Evolutionary conservation across 1,284 basidiomycete genomes (phyloP).

Genomic region (Pyrrhoderma noxium): DNA sequence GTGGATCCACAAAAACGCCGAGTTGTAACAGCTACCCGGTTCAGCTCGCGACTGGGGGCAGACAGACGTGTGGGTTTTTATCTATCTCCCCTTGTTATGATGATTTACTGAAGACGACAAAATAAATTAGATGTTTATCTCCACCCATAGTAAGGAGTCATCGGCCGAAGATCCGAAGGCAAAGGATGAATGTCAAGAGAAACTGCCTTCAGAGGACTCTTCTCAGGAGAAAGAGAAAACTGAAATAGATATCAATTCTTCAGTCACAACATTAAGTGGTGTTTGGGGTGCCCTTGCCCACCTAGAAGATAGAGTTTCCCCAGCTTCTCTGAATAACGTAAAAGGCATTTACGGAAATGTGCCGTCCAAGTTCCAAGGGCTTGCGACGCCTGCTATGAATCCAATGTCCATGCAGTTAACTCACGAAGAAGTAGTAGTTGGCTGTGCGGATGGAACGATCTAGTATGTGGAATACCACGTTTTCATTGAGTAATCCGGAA

Average conservation of each 20-base stretch:
- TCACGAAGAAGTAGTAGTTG: constrained; percentile 80
- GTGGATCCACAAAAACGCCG: constrained; percentile 75
- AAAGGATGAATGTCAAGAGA: constrained; percentile 2
- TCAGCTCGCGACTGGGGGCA: constrained; percentile 73
- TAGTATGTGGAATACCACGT: constrained; percentile 48
- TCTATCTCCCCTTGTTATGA: neutral
- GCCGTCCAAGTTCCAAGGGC: constrained; percentile 59
- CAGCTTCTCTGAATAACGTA: constrained; percentile 28
- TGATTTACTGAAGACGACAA: too few species aligned
- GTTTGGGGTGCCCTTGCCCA: constrained; percentile 61
- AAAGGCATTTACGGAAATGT: constrained; percentile 54
- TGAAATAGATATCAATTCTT: constrained; percentile 53
- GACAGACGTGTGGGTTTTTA: constrained; percentile 56
- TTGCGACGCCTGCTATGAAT: constrained; percentile 78
- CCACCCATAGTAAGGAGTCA: constrained; percentile 58
- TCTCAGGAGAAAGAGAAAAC: constrained; percentile 28
- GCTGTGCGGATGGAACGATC: constrained; percentile 82
- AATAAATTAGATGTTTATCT: constrained; percentile 66
- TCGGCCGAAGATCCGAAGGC: neutral
- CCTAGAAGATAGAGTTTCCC: constrained; percentile 21
- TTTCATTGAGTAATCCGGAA: constrained; percentile 5
- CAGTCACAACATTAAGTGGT: constrained; percentile 54
- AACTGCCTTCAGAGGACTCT: constrained; percentile 22
- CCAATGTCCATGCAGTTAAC: constrained; percentile 85
- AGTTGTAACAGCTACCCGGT: constrained; percentile 79